phyloP scores from a whole-genome alignment of 176 grass and related monocot genomes.

The Alopecurus myosuroides region DNA sequence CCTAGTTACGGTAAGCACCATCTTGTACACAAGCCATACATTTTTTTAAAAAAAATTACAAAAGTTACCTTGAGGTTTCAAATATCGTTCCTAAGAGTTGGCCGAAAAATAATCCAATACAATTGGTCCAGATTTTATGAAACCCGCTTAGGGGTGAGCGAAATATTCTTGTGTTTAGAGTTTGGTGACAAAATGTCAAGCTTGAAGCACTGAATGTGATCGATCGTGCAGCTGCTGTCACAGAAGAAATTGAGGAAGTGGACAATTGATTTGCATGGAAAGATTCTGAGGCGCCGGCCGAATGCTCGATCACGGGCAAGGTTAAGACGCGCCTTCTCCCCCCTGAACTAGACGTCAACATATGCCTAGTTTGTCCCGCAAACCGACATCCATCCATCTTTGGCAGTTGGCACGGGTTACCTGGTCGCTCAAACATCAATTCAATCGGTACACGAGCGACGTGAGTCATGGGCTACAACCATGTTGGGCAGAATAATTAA shows the following conservation, averaged over 20 bases:
- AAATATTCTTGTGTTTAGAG: neutral
- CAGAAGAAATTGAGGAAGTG: neutral
- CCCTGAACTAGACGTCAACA: neutral
- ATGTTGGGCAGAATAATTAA: neutral
- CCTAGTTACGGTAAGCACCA: no score
- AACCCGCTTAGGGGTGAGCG: neutral
- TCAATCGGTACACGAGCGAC: neutral
- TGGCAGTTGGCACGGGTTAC: neutral
- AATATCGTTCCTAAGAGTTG: neutral
- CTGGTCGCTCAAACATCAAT: neutral
- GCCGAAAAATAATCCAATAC: neutral
- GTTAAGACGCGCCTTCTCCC: neutral
- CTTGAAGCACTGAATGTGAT: neutral
- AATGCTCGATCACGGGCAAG: constrained; percentile 21
- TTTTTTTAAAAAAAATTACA: no score
- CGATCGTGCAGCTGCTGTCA: neutral
- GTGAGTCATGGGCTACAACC: neutral
- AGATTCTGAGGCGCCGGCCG: neutral
- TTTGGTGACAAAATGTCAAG: neutral
- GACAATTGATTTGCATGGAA: neutral
- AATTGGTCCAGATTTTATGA: neutral
- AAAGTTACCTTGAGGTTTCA: no score
- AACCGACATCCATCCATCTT: constrained; percentile 3
- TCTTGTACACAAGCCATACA: no score
- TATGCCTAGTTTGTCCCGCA: constrained; percentile 3